Base-by-base conservation (phyloP, 2,329 filamentous ascomycete species). In the Rhexocercosporidium sp. region DNA sequence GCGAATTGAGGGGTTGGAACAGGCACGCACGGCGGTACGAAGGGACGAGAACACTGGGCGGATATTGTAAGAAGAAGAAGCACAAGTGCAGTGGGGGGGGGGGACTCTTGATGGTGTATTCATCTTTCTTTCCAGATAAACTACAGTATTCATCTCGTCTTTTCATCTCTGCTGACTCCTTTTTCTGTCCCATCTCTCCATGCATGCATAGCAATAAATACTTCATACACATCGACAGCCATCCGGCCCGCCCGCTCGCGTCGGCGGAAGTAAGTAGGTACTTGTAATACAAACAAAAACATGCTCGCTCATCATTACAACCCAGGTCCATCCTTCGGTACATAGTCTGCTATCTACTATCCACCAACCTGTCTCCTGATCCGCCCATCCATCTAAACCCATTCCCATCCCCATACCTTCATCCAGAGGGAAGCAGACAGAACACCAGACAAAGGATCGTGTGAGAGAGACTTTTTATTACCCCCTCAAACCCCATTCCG, bases 151-250 rank as follows among this genome's bases (percentile, higher is more conserved):
- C n/a, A 22, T 56, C 53, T 39, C 27, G n/a, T 18, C 14, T 54
- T 31, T 22, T 20, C 39, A 44, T 44, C 22, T 27, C 47, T 11
- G 20, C 5, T 47, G 3, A 7, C 18, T 29, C 18, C 12, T 53
- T 18, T 11, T 51, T 53, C 16, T 20, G 20, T 53, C 41, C 20
- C 39, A n/a, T 59, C 37, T 20, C 20, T 22, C n/a, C 18, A 44
- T 44, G 39, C 18, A 47, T 57, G 54, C 53, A 56, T 37, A 22
- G 31, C 53, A 57, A 57, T 57, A 41, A 39, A 39, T 39, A 57
- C 34, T 25, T 12, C 34, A 7, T 25, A 11, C n/a, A 20, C 54
- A 8, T 39, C 54, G 16, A 3, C 53, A 51, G 14, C 11, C 22
- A 27, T 37, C 34, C 34, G 4, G 34, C 9, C 53, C 44, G 6